Evolutionary conservation across 495 filamentous ascomycete species (phyloP).

Genomic region (Entonaema liquescens): DNA sequence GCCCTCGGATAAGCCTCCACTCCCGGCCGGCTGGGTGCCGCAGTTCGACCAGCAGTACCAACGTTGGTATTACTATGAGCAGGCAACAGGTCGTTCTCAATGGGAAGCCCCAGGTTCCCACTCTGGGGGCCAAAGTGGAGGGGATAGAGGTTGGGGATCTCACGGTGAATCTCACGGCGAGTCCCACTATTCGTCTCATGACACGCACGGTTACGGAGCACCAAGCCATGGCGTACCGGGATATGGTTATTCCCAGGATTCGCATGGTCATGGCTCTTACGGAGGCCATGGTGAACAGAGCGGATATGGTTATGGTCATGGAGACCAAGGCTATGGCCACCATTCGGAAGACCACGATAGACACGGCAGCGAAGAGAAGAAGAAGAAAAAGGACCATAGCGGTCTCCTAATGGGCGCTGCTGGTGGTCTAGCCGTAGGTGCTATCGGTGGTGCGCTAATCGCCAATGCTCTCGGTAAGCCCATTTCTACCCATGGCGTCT

Average conservation of each 20-base stretch:
- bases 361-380: slow-evolving; percentile 46
- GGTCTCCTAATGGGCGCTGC: slow-evolving; percentile 60
- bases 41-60: slow-evolving; percentile 65
- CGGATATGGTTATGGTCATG: slow-evolving; percentile 18
- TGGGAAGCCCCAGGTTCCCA: slow-evolving; percentile 63
- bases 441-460: slow-evolving; percentile 64
- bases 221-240: neutral
- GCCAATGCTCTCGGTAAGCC: slow-evolving; percentile 62
- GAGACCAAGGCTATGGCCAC: slow-evolving; percentile 30
- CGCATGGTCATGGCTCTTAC: slow-evolving; percentile 23
- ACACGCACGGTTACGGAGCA: slow-evolving; percentile 23
- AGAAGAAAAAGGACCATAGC: slow-evolving; percentile 53
- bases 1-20: slow-evolving; percentile 59
- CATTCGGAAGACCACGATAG: slow-evolving; percentile 36
- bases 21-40: slow-evolving; percentile 67
- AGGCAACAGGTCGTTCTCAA: slow-evolving; percentile 65
- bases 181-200: slow-evolving; percentile 23
- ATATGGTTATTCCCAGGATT: slow-evolving; percentile 20
- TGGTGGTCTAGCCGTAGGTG: slow-evolving; percentile 65
- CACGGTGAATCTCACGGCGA: slow-evolving; percentile 20
- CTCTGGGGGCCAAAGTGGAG: slow-evolving; percentile 11
- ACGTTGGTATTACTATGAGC: slow-evolving; percentile 69
- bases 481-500: neutral
- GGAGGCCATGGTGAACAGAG: slow-evolving; percentile 7
- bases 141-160: slow-evolving; percentile 24